Conservation (phyloP, 352 stramenopile species). For the Phytophthora sp. region DNA sequence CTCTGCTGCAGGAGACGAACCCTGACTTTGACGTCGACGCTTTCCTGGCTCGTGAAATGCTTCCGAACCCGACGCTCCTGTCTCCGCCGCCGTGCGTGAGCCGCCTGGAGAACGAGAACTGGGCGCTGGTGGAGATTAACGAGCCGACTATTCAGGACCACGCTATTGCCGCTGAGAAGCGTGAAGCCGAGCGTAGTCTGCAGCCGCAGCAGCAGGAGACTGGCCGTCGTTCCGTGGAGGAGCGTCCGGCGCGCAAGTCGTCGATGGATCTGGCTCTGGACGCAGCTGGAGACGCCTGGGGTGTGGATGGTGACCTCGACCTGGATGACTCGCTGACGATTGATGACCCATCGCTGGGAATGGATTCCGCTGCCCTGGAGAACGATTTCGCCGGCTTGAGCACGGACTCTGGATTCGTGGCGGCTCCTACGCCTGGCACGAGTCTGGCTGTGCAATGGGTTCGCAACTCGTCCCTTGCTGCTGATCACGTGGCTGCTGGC, state of each 20-base stretch:
- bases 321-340: slow-evolving; percentile 79
- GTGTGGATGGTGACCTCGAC: slow-evolving; percentile 87
- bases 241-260: slow-evolving; percentile 58
- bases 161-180: slow-evolving; percentile 79
- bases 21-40: slow-evolving; percentile 69
- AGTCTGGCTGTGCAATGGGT: slow-evolving; percentile 93
- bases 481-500: slow-evolving; percentile 97
- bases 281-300: slow-evolving; percentile 75
- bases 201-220: slow-evolving; percentile 55
- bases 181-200: slow-evolving; percentile 72
- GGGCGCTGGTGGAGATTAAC: slow-evolving; percentile 97
- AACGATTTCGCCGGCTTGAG: slow-evolving; percentile 52
- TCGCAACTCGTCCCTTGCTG: slow-evolving; percentile 96
- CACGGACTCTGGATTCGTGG: slow-evolving; percentile 83
- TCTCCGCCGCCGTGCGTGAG: slow-evolving; percentile 95
- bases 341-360: slow-evolving; percentile 43
- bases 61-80: slow-evolving; percentile 82
- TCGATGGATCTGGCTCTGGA: slow-evolving; percentile 82
- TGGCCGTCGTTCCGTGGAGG: slow-evolving; percentile 40
- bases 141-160: slow-evolving; percentile 88
- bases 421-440: slow-evolving; percentile 89
- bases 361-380: slow-evolving; percentile 59
- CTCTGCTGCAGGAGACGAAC: slow-evolving; percentile 92
- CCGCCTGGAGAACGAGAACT: slow-evolving; percentile 95
- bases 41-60: slow-evolving; percentile 74